phyloP scores from a whole-genome alignment of 106 monocot genomes.

The Dendrobium chrysotoxum region DNA sequence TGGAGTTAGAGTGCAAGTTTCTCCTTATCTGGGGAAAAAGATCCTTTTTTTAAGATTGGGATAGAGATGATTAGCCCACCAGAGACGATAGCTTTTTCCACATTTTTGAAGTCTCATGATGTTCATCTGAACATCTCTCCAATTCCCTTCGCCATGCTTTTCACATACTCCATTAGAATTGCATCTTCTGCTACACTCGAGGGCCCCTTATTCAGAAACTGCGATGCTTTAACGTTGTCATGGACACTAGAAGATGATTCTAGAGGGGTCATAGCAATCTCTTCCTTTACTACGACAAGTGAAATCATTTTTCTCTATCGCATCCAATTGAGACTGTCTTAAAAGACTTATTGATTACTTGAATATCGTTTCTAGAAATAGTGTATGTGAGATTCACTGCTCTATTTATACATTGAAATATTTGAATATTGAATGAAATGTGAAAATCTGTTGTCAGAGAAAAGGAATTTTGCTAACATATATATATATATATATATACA shows the following conservation, averaged over 20 bases:
- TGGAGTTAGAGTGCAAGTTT: conserved; percentile 46
- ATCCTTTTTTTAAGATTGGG: conserved; percentile 56
- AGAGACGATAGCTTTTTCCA: conserved; percentile 80
- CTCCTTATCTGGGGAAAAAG: conserved; percentile 53
- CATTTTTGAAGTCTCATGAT: conserved; percentile 53
- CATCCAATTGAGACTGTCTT: no score
- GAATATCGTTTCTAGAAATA: no score
- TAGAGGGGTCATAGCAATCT: background rate
- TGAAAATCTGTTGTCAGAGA: no score
- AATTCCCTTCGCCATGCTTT: conserved; percentile 63
- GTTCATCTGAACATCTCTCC: no score
- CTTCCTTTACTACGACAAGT: background rate
- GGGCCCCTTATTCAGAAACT: conserved; percentile 35
- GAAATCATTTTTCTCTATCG: background rate
- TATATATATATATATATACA: no score
- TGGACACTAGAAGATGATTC: background rate
- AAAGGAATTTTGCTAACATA: no score
- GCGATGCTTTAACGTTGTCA: background rate
- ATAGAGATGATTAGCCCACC: no score
- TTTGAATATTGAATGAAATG: no score
- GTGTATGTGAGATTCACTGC: no score
- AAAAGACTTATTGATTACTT: no score
- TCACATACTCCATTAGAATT: conserved; percentile 47
- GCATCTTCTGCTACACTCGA: conserved; percentile 79
- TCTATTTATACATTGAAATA: no score